Evolutionary conservation across 352 stramenopile species (phyloP).

Genomic region (Pythium rhizo-oryzae): DNA sequence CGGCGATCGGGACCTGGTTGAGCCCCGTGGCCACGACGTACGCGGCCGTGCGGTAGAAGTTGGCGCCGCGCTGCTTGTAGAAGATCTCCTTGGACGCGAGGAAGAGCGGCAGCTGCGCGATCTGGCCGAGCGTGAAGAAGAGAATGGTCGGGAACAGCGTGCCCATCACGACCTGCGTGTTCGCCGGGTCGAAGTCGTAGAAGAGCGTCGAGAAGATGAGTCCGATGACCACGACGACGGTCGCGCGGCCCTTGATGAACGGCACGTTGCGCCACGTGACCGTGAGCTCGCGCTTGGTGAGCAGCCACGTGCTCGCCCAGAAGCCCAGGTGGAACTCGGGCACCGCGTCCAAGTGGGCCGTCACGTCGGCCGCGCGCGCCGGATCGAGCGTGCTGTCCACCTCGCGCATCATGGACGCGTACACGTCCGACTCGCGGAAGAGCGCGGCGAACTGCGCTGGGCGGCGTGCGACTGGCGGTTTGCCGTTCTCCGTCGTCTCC

Average conservation of each 20-base stretch:
- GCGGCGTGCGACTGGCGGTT: neutral
- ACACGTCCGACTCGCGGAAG: constrained; percentile 26
- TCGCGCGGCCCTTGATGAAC: constrained; percentile 27
- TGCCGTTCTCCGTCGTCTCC: neutral
- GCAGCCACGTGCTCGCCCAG: constrained; percentile 1
- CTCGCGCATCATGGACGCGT: constrained; percentile 51
- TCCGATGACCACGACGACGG: constrained; percentile 32
- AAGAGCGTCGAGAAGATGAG: constrained; percentile 30
- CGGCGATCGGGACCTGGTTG: constrained; percentile 39
- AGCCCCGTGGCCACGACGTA: constrained; percentile 54
- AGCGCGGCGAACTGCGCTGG: constrained; percentile 23
- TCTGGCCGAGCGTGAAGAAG: constrained; percentile 25
- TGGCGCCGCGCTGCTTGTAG: constrained; percentile 68
- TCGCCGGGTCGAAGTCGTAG: constrained; percentile 24
- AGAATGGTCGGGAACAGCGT: constrained; percentile 20
- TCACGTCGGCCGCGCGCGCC: constrained; percentile 77
- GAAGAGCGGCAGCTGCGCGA: constrained; percentile 63
- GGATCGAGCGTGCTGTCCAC: constrained; percentile 88
- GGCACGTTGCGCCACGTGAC: constrained; percentile 44
- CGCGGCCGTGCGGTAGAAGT: constrained; percentile 64
- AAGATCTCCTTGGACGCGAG: constrained; percentile 47
- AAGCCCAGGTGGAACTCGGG: constrained; percentile 15
- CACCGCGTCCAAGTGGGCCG: constrained; percentile 8
- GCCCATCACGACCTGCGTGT: constrained; percentile 46
- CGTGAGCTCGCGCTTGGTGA: constrained; percentile 41